phyloP scores from a whole-genome alignment of 2,329 filamentous ascomycete species.

The Exophiala oligosperma region DNA sequence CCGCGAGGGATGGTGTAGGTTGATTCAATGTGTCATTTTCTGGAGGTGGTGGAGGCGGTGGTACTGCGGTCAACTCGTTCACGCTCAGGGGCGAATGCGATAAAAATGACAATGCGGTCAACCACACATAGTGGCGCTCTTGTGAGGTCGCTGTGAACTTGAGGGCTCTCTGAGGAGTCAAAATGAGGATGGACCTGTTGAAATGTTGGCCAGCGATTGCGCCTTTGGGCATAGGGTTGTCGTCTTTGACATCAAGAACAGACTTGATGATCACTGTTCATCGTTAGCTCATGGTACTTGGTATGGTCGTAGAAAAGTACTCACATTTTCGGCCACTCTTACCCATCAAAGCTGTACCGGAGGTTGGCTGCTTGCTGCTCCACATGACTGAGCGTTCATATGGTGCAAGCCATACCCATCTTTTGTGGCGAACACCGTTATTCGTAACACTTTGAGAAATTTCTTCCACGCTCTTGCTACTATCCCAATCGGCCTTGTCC shows the following conservation, averaged over 20 bases:
- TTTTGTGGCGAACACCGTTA: constrained; percentile 75
- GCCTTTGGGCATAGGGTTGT: constrained; percentile 79
- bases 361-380: constrained; percentile 95
- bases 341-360: constrained; percentile 82
- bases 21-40: constrained; percentile 21
- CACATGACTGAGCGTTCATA: constrained; percentile 96
- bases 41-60: constrained; percentile 54
- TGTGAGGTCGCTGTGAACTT: constrained; percentile 86
- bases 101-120: constrained; percentile 91
- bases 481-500: constrained; percentile 57
- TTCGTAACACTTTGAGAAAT: constrained; percentile 67
- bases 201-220: constrained; percentile 57
- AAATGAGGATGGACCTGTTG: constrained; percentile 89
- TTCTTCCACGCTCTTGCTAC: constrained; percentile 62
- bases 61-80: constrained; percentile 67
- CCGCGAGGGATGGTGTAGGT: constrained; percentile 41
- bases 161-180: constrained; percentile 88
- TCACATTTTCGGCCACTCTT: constrained; percentile 93
- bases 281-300: constrained; percentile 33
- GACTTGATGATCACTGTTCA: constrained; percentile 84
- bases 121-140: constrained; percentile 91
- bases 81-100: constrained; percentile 83
- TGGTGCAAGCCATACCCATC: constrained; percentile 98
- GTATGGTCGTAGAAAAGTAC: constrained; percentile 41
- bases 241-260: constrained; percentile 94